Evolutionary conservation across 2,329 filamentous ascomycete species (phyloP).

Genomic region (Pseudogymnoascus sp.): DNA sequence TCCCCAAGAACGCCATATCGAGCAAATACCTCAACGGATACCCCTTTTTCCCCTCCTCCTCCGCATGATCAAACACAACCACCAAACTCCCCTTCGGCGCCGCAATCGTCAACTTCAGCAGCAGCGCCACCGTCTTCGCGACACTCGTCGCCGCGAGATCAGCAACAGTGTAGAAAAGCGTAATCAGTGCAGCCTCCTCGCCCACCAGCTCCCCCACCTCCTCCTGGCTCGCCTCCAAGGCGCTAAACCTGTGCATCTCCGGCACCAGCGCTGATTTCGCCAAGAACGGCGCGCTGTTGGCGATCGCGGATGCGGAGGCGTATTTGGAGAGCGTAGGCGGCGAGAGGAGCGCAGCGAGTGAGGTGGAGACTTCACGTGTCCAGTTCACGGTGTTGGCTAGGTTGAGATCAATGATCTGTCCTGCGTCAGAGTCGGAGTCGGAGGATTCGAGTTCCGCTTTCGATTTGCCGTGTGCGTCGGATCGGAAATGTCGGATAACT

Average conservation of each 20-base stretch:
- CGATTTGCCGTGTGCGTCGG: constrained; percentile 5
- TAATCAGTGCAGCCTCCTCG: constrained; percentile 50
- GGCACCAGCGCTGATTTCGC: constrained; percentile 32
- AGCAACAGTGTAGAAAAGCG: constrained; percentile 88
- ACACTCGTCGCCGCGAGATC: constrained; percentile 76
- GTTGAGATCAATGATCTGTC: constrained; percentile 38
- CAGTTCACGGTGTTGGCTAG: constrained; percentile 78
- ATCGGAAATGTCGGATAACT: constrained; percentile 35
- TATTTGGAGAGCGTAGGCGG: constrained; percentile 44
- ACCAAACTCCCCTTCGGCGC: constrained; percentile 55
- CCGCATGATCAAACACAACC: constrained; percentile 87
- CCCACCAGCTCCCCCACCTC: constrained; percentile 27
- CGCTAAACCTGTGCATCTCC: constrained; percentile 40
- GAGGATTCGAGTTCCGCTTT: not conserved
- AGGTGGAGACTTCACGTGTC: constrained; percentile 49
- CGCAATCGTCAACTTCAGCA: constrained; percentile 56
- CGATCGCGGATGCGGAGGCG: constrained; percentile 39
- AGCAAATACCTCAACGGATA: constrained; percentile 97
- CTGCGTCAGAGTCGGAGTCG: not conserved
- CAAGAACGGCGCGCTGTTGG: constrained; percentile 39
- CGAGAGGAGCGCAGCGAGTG: constrained; percentile 48
- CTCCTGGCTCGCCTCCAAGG: constrained; percentile 34
- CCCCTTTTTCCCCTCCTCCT: constrained; percentile 47
- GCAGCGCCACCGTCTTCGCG: constrained; percentile 64
- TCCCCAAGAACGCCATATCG: constrained; percentile 63